phyloP scores from a whole-genome alignment of 2,329 filamentous ascomycete species.

The Chlorencoelia australis region DNA sequence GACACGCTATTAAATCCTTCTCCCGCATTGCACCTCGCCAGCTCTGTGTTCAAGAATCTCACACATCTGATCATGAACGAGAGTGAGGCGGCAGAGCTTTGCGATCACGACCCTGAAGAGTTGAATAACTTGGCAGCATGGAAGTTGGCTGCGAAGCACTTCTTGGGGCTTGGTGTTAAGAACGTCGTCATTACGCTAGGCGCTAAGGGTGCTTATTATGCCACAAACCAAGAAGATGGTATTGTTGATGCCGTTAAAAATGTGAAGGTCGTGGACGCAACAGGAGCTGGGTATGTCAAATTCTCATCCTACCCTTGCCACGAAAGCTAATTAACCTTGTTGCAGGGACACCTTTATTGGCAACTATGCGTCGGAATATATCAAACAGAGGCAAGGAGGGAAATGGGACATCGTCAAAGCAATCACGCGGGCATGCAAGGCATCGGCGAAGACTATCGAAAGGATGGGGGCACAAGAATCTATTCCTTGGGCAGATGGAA shows the following conservation, averaged over 20 bases:
- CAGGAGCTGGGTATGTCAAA: conserved; percentile 1
- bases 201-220: conserved; percentile 1
- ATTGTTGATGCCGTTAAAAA: background rate
- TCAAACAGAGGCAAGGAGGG: background rate
- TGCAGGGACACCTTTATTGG: background rate
- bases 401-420: conserved; percentile 3
- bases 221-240: background rate
- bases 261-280: background rate
- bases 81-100: background rate
- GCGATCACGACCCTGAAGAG: background rate
- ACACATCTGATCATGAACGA: conserved; percentile 1
- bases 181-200: conserved; percentile 1
- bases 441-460: too few species aligned
- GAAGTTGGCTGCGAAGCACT: background rate
- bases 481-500: too few species aligned
- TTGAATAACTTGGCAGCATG: background rate
- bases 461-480: too few species aligned
- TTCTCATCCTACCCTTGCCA: too few species aligned
- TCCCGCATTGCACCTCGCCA: too few species aligned
- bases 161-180: background rate
- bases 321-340: background rate
- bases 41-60: too few species aligned
- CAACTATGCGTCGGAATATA: background rate
- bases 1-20: too few species aligned
- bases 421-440: too few species aligned